Evolutionary conservation across 129 eudicot genomes (phyloP).

Genomic region (Apium graveolens): DNA sequence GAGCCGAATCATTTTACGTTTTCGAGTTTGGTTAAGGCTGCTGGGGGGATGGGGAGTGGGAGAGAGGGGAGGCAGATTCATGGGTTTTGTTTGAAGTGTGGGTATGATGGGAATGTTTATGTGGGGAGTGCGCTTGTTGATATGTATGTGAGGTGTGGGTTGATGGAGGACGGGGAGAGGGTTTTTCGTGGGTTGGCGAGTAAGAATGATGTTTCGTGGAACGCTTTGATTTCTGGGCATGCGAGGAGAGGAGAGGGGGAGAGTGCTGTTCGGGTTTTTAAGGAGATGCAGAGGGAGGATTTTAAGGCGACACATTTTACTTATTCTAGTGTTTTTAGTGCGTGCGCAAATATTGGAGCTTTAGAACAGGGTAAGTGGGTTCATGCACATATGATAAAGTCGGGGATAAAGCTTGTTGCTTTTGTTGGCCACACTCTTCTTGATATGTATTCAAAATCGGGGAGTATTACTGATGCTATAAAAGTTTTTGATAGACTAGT

Average conservation of each 20-base stretch:
- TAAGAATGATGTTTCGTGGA: constrained; percentile 81
- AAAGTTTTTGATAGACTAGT: constrained; percentile 49
- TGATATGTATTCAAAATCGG: constrained; percentile 79
- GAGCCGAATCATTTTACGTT: constrained; percentile 70
- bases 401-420: constrained; percentile 54
- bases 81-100: constrained; percentile 37
- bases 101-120: constrained; percentile 48
- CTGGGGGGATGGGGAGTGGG: constrained; percentile 35
- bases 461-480: constrained; percentile 65
- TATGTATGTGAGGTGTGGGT: constrained; percentile 59
- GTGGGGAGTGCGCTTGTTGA: constrained; percentile 81
- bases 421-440: constrained; percentile 71
- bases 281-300: constrained; percentile 48
- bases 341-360: constrained; percentile 64
- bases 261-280: constrained; percentile 41
- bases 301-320: constrained; percentile 57
- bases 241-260: constrained; percentile 64
- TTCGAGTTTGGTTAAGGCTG: constrained; percentile 67
- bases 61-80: constrained; percentile 43
- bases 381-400: constrained; percentile 62
- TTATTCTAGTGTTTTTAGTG: constrained; percentile 56
- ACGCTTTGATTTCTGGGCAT: constrained; percentile 67
- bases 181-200: constrained; percentile 37
- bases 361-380: constrained; percentile 84
- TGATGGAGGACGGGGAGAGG: constrained; percentile 43